These are phyloP conservation scores for Hortiboletus flavorubellus DNA, from an alignment of 768 basidiomycete species.

Conservation along the genomic window DNA sequence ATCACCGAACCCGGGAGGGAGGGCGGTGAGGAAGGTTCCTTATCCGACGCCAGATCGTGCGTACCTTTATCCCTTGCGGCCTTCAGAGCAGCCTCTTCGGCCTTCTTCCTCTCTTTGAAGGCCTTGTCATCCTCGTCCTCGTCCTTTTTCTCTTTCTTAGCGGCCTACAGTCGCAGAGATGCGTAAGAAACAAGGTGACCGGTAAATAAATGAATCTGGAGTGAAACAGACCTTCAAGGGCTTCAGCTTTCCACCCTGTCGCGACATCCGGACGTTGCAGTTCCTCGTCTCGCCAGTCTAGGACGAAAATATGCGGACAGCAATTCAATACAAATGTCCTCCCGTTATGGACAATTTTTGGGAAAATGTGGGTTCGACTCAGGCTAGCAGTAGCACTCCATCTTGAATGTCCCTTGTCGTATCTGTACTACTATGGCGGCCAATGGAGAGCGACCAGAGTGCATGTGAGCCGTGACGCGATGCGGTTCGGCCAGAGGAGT, in stretches of 20 bases:
- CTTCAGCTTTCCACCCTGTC: slow-evolving; percentile 85
- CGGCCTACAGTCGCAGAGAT: slow-evolving; percentile 44
- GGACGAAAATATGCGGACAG: neutral
- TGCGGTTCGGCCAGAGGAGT: too few species aligned
- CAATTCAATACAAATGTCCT: neutral
- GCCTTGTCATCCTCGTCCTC: slow-evolving; percentile 66
- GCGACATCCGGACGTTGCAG: slow-evolving; percentile 30
- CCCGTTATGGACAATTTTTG: slow-evolving; percentile 3
- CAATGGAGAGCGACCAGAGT: too few species aligned
- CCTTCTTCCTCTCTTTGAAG: slow-evolving; percentile 76
- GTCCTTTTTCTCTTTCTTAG: slow-evolving; percentile 79
- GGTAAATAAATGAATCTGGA: neutral
- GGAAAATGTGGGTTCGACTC: too few species aligned
- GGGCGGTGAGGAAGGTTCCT: neutral
- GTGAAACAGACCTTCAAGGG: slow-evolving; percentile 65
- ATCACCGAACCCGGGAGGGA: neutral
- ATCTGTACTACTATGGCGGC: too few species aligned
- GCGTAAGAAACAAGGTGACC: neutral
- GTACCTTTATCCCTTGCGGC: slow-evolving; percentile 69
- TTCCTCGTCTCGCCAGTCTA: neutral
- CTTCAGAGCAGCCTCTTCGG: slow-evolving; percentile 70
- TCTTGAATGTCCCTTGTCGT: too few species aligned
- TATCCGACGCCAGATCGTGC: slow-evolving; percentile 13
- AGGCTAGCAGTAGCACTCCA: too few species aligned
- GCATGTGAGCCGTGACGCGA: too few species aligned